Evolutionary conservation across 2,329 filamentous ascomycete genomes (phyloP).

Genomic region (Amylocarpus encephaloides): DNA sequence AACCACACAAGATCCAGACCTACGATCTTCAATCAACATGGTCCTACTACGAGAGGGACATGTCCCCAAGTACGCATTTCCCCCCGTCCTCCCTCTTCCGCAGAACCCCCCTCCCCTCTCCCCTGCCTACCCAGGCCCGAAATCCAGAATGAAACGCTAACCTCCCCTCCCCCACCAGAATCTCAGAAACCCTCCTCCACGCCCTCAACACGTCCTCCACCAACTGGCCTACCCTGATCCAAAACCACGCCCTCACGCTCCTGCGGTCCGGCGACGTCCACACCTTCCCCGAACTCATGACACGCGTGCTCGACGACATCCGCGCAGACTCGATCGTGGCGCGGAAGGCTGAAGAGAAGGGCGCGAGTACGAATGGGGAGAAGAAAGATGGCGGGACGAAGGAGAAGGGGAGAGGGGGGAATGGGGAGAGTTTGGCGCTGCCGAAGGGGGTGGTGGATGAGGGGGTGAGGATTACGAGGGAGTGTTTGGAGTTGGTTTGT

Average conservation of each 20-base stretch:
- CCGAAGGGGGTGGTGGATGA: constrained; percentile 56
- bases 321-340: constrained; percentile 18
- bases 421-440: constrained; percentile 42
- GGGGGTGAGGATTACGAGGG: constrained; percentile 52
- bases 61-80: constrained; percentile 45
- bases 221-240: constrained; percentile 58
- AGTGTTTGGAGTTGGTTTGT: constrained; percentile 45
- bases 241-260: constrained; percentile 53
- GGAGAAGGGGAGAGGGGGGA: constrained; percentile 12
- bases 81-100: constrained; percentile 4
- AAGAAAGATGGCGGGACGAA: constrained; percentile 9
- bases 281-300: constrained; percentile 55
- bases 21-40: constrained; percentile 57
- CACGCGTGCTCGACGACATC: constrained; percentile 56
- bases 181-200: constrained; percentile 59
- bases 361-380: constrained; percentile 21
- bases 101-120: constrained; percentile 3
- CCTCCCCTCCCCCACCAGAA: constrained; percentile 38
- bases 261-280: constrained; percentile 54
- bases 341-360: not conserved
- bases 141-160: constrained; percentile 4
- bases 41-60: constrained; percentile 53
- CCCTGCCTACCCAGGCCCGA: constrained; percentile 5
- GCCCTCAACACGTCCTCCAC: constrained; percentile 50
- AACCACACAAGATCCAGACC: constrained; percentile 54